Evolutionary conservation across 2,329 filamentous ascomycete genomes (phyloP).

Genomic region (Fusarium veterinarium): DNA sequence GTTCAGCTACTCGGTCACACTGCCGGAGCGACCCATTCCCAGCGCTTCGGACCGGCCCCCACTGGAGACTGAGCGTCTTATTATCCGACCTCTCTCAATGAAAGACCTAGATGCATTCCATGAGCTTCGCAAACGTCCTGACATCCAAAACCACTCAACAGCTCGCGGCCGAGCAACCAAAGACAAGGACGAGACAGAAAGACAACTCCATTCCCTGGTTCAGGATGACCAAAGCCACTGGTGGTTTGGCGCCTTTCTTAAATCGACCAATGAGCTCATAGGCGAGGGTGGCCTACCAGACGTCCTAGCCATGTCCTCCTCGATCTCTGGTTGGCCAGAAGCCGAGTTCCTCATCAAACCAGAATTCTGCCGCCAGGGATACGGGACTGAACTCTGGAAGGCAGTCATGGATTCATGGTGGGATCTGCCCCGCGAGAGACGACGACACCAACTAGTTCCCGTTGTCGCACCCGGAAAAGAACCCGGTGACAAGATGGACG

Average conservation of each 20-base stretch:
- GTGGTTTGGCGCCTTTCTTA: constrained; percentile 33
- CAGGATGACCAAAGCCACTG: constrained; percentile 28
- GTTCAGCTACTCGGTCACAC: constrained; percentile 36
- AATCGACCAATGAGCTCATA: constrained; percentile 29
- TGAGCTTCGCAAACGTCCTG: constrained; percentile 14
- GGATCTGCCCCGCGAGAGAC: constrained; percentile 25
- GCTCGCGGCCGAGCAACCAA: constrained; percentile 23
- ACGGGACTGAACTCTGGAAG: constrained; percentile 26
- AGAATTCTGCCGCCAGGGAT: constrained; percentile 27
- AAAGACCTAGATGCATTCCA: constrained; percentile 32
- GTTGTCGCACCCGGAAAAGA: constrained; percentile 4
- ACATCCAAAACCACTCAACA: constrained; percentile 17
- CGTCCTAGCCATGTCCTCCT: constrained; percentile 21
- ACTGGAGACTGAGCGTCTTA: constrained; percentile 29
- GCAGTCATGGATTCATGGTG: constrained; percentile 35
- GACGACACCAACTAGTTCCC: constrained; percentile 26
- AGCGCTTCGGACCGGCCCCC: constrained; percentile 19
- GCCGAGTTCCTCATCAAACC: constrained; percentile 35
- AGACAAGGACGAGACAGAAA: constrained; percentile 27
- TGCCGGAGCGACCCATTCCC: constrained; percentile 27
- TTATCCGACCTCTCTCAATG: constrained; percentile 22
- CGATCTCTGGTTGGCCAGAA: constrained; percentile 32
- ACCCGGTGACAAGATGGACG: constrained; percentile 22
- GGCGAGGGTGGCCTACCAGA: constrained; percentile 33
- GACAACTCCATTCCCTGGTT: constrained; percentile 7